These are phyloP conservation scores for Tinospora cordifolia DNA, from an alignment of 164 flowering plant species.

Conservation along the genomic window DNA sequence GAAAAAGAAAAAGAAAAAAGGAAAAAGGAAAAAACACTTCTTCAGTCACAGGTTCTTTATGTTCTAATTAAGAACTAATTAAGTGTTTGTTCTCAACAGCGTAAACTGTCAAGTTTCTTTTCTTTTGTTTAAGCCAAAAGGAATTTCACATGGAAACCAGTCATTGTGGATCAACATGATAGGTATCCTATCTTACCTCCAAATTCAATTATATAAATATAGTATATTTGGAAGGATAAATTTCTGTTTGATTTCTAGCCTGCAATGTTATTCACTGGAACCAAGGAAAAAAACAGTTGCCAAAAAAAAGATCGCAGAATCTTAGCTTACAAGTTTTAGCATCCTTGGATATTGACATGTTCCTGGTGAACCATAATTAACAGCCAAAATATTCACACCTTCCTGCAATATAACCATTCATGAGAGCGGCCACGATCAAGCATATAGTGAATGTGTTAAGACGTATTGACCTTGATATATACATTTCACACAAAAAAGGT, in stretches of 20 bases:
- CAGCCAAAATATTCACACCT: constrained; percentile 74
- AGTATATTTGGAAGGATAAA: not conserved
- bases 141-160: not conserved
- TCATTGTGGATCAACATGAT: not conserved
- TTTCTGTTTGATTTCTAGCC: not conserved
- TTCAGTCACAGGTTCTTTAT: no score
- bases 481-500: not conserved
- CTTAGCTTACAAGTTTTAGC: constrained; percentile 51
- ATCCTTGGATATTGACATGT: constrained; percentile 74
- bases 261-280: not conserved
- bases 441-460: not conserved
- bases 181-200: not conserved
- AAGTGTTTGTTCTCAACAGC: not conserved
- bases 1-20: no score
- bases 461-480: not conserved
- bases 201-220: not conserved
- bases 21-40: no score
- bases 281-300: not conserved
- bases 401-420: constrained; percentile 44
- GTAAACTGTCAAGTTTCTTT: not conserved
- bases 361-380: constrained; percentile 84
- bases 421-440: not conserved
- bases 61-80: no score
- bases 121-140: not conserved
- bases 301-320: constrained; percentile 3